phyloP scores from a whole-genome alignment of 2,329 filamentous ascomycete genomes.

The Leptographium galeiforme region DNA sequence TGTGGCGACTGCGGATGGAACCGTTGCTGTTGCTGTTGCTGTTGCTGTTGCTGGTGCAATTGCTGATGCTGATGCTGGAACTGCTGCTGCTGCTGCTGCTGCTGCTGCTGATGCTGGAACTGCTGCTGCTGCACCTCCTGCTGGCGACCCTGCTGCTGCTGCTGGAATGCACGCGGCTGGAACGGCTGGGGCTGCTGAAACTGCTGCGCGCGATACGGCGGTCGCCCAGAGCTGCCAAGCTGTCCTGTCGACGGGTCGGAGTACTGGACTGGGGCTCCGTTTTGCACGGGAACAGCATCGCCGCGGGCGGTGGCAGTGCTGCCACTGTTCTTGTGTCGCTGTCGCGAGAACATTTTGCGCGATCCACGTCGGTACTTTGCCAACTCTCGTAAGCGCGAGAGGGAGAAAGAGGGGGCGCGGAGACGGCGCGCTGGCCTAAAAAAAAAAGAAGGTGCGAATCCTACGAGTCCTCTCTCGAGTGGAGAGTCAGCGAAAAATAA shows the following conservation, averaged over 20 bases:
- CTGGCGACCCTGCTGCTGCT: neutral
- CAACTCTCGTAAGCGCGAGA: neutral
- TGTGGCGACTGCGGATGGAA: neutral
- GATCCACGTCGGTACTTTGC: neutral
- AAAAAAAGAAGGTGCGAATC: too few species aligned
- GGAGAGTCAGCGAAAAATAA: too few species aligned
- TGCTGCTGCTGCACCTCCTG: neutral
- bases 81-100: neutral
- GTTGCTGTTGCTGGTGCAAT: neutral
- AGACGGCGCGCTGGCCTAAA: too few species aligned
- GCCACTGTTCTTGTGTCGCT: neutral
- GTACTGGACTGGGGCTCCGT: neutral
- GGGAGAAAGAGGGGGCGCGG: neutral
- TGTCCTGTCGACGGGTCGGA: too few species aligned
- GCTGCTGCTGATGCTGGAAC: neutral
- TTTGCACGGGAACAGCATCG: neutral
- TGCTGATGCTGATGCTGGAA: neutral
- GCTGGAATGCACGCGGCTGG: too few species aligned
- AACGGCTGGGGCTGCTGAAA: too few species aligned
- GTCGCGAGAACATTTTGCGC: neutral
- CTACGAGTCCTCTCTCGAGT: too few species aligned
- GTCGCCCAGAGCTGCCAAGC: too few species aligned
- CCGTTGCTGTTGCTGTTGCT: neutral
- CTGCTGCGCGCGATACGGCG: too few species aligned
- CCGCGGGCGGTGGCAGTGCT: neutral